phyloP scores from a whole-genome alignment of 305 asterid genomes.

The Fraxinus ornus region DNA sequence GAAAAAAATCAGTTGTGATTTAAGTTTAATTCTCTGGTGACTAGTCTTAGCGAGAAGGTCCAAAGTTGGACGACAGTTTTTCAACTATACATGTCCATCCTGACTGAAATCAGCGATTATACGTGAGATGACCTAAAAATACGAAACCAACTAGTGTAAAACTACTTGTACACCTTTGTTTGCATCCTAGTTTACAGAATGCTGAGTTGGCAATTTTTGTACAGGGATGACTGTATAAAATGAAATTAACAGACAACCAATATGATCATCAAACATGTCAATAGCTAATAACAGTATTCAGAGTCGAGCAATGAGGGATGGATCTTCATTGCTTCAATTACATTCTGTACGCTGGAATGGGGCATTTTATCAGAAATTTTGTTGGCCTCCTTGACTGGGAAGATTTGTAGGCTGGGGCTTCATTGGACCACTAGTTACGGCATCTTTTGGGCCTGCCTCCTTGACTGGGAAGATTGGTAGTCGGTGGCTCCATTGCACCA shows the following conservation, averaged over 20 bases:
- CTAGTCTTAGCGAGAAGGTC: background rate
- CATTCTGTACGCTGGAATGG: background rate
- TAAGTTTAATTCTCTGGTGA: background rate
- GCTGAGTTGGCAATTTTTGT: background rate
- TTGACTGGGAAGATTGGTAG: background rate
- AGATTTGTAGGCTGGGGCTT: background rate
- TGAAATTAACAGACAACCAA: background rate
- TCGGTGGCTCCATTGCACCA: background rate
- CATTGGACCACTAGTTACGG: background rate
- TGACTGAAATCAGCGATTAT: background rate
- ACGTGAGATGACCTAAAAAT: background rate
- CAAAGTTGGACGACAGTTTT: background rate
- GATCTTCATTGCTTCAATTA: background rate
- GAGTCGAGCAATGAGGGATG: background rate
- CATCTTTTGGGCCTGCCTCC: background rate
- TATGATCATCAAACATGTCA: background rate
- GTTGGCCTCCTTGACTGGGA: conserved; percentile 8
- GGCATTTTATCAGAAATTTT: background rate
- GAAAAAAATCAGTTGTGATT: background rate
- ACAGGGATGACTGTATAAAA: background rate
- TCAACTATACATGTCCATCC: background rate
- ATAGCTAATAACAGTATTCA: background rate
- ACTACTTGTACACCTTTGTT: background rate
- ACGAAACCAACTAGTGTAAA: background rate
- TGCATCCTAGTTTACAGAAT: background rate